Conservation (phyloP, 2,329 filamentous ascomycete genomes). For the Fusarium sp. region DNA sequence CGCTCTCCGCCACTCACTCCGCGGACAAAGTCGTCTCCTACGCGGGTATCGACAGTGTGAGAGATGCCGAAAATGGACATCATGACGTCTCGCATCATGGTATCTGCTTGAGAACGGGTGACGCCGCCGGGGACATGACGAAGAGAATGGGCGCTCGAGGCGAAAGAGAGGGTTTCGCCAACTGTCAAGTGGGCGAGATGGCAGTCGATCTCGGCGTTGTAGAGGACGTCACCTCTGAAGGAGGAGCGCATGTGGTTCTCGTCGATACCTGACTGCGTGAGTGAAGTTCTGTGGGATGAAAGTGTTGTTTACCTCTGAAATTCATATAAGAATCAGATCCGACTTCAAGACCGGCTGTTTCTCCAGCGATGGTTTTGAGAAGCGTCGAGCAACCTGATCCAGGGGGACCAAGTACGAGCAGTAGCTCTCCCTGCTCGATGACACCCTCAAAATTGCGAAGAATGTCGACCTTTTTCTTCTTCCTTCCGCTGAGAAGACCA, state of each 20-base stretch:
- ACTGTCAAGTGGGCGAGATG: slow-evolving; percentile 77
- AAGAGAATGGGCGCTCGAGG: slow-evolving; percentile 70
- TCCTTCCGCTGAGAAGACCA: neutral
- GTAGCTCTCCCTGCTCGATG: slow-evolving; percentile 45
- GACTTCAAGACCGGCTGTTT: slow-evolving; percentile 56
- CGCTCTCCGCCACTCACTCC: slow-evolving; percentile 82
- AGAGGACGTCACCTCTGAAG: slow-evolving; percentile 67
- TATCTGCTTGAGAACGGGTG: slow-evolving; percentile 27
- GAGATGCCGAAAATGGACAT: slow-evolving; percentile 81
- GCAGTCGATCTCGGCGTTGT: slow-evolving; percentile 72
- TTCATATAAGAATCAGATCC: slow-evolving; percentile 53
- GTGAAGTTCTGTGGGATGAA: rapidly evolving
- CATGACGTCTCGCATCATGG: slow-evolving; percentile 62
- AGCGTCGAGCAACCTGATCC: slow-evolving; percentile 66
- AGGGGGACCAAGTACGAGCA: slow-evolving; percentile 62
- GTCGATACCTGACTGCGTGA: slow-evolving; percentile 40
- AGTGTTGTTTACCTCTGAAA: slow-evolving; percentile 58
- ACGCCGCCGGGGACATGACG: slow-evolving; percentile 58
- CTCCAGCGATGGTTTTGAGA: slow-evolving; percentile 65
- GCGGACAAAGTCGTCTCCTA: slow-evolving; percentile 75
- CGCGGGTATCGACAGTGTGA: slow-evolving; percentile 77
- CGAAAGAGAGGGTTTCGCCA: slow-evolving; percentile 71
- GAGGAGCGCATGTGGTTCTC: slow-evolving; percentile 53
- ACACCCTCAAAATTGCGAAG: slow-evolving; percentile 47
- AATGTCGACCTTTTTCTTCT: slow-evolving; percentile 41